Base-by-base conservation (phyloP, 345 rosid species). In the Moricandia moricandioides region DNA sequence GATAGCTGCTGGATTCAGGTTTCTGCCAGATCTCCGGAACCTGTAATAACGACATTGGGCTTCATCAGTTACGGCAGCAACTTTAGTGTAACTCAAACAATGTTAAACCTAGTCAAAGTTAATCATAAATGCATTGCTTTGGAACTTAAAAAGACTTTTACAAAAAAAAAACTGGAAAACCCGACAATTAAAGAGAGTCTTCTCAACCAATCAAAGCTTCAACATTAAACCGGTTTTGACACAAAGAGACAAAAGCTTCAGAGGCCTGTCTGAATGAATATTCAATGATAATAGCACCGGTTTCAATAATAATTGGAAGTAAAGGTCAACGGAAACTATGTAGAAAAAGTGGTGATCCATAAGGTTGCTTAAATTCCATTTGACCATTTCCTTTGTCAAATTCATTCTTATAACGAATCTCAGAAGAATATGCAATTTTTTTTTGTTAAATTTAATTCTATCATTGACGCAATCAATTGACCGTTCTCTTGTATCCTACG, bases 11-110 rank as follows among this genome's bases (percentile, higher is more conserved):
- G 9, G 90, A 86, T 72, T 87, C 84, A 5, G 99, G 96, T 79
- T 89, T 95, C 91, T 80, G 88, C 99, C 98, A 92, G 70, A 90
- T 90, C 73, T 92, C 89, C 30, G 89, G 92, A 65, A 80, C 31
- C 31, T 29, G 31, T 29, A n/a, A n/a, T n/a, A n/a, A n/a, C n/a
- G n/a, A n/a, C n/a, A n/a, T n/a, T n/a, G n/a, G n/a, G n/a, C n/a
- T n/a, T n/a, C n/a, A n/a, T n/a, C n/a, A n/a, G n/a, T n/a, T n/a
- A n/a, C n/a, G n/a, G n/a, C n/a, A n/a, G n/a, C n/a, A n/a, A n/a
- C 39, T 12, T 17, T 16, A 35, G 6, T 39, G 18, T 39, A 10
- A 37, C 35, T 16, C 58, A 58, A 39, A 8, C 14, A 43, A 70
- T 18, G n/a, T 1, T 61, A 69, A 51, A 16, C 56, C 24, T 30